A percentile compares a stretch with the other conserved stretches of the same genome.
Conservation (phyloP, 306 rosid species). For the Malus orientalis region DNA sequence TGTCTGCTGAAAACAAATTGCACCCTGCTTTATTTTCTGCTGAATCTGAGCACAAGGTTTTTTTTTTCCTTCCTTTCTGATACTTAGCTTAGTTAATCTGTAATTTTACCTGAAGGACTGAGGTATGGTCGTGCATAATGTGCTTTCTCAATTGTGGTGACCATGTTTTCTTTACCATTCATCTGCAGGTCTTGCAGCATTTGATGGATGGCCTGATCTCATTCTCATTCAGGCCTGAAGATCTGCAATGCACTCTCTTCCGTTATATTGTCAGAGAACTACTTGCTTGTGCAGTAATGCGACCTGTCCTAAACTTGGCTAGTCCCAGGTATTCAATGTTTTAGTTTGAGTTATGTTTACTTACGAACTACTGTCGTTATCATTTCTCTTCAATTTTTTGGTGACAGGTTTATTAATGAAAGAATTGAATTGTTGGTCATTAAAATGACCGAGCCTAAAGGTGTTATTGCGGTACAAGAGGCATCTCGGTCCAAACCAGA, state of each 20-base stretch:
- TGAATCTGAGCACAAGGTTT: constrained; percentile 96
- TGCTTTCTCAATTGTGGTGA: constrained; percentile 13
- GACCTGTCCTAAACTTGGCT: constrained; percentile 83
- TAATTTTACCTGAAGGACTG: constrained; percentile 11
- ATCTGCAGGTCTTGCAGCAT: constrained; percentile 87
- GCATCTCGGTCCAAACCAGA: constrained; percentile 43
- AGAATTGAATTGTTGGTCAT: constrained; percentile 71
- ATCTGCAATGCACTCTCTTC: constrained; percentile 79
- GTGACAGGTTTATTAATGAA: constrained; percentile 88
- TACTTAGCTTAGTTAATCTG: constrained; percentile 11
- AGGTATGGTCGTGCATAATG: constrained; percentile 2
- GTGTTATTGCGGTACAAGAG: constrained; percentile 28
- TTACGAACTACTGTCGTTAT: constrained; percentile 13
- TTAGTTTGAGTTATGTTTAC: constrained; percentile 14
- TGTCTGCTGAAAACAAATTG: constrained; percentile 77
- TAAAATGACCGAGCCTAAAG: constrained; percentile 59
- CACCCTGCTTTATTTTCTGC: constrained; percentile 97
- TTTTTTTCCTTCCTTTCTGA: constrained; percentile 9
- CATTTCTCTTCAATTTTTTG: constrained; percentile 20
- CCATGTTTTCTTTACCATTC: constrained; percentile 22
- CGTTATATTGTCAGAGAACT: constrained; percentile 84
- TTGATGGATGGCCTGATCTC: constrained; percentile 82
- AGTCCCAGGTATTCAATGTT: constrained; percentile 60
- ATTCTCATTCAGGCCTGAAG: constrained; percentile 66
- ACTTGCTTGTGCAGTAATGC: constrained; percentile 90